Percentiles rank a stretch among this genome's conserved stretches.
Evolutionary conservation across 2,329 filamentous ascomycete genomes (phyloP).

Genomic region (Talaromyces rugulosus): DNA sequence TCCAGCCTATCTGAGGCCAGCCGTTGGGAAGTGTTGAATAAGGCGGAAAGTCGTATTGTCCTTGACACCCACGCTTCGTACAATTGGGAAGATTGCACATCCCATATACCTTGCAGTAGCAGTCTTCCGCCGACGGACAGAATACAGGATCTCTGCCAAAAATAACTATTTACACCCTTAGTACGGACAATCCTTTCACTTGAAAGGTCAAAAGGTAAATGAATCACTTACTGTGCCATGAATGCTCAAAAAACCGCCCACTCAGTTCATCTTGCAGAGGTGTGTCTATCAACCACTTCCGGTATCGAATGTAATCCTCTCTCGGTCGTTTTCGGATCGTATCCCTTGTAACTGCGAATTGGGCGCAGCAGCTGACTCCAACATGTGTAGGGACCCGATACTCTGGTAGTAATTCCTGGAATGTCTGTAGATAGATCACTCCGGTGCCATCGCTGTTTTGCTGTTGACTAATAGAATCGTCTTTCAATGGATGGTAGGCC

Average conservation of each 20-base stretch:
- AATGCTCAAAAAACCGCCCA: slow-evolving; percentile 51
- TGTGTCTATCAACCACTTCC: slow-evolving; percentile 50
- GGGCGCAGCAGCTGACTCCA: slow-evolving; percentile 52
- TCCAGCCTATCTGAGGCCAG: slow-evolving; percentile 9
- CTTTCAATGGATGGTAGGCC: slow-evolving; percentile 37
- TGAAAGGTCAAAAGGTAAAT: neutral
- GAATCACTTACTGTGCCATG: slow-evolving; percentile 40
- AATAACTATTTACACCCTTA: slow-evolving; percentile 1
- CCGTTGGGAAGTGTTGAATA: slow-evolving; percentile 8
- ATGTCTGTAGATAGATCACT: slow-evolving; percentile 25
- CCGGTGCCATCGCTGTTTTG: slow-evolving; percentile 17
- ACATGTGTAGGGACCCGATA: slow-evolving; percentile 33
- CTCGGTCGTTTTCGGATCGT: slow-evolving; percentile 44
- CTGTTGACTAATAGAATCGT: slow-evolving; percentile 1
- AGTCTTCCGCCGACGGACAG: slow-evolving; percentile 9
- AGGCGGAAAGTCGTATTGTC: slow-evolving; percentile 6
- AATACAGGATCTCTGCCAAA: slow-evolving; percentile 9
- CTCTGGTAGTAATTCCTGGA: slow-evolving; percentile 16
- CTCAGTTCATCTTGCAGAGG: slow-evolving; percentile 44
- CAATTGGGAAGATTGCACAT: slow-evolving; percentile 9
- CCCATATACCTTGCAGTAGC: slow-evolving; percentile 12
- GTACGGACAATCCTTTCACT: neutral
- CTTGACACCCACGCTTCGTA: slow-evolving; percentile 1
- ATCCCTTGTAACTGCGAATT: slow-evolving; percentile 51
- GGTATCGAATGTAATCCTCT: slow-evolving; percentile 44